Conservation (phyloP, 1,284 basidiomycete species). For the Cryptococcus hybrid region DNA sequence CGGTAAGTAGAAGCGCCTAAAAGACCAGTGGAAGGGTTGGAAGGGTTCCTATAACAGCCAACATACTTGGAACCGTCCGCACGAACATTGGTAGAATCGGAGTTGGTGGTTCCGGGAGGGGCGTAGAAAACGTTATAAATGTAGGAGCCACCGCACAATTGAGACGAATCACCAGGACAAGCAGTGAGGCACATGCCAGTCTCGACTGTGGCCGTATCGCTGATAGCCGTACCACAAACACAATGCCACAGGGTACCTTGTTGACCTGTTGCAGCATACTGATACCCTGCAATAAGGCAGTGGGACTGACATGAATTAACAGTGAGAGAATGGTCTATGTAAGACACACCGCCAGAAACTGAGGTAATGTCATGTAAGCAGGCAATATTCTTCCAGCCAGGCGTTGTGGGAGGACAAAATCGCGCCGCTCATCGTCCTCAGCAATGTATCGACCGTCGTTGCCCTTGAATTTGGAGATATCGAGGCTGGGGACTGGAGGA, state of each 20-base stretch:
- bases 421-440: slow-evolving; percentile 8
- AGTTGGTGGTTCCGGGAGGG: slow-evolving; percentile 14
- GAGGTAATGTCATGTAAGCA: slow-evolving; percentile 22
- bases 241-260: slow-evolving; percentile 12
- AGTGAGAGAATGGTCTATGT: slow-evolving; percentile 16
- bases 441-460: slow-evolving; percentile 24
- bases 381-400: slow-evolving; percentile 30
- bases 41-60: slow-evolving; percentile 25
- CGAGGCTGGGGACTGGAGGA: slow-evolving; percentile 17
- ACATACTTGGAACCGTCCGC: slow-evolving; percentile 13
- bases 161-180: slow-evolving; percentile 32
- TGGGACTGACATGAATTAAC: slow-evolving; percentile 18
- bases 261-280: slow-evolving; percentile 19
- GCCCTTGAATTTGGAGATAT: slow-evolving; percentile 22
- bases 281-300: slow-evolving; percentile 22
- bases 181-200: slow-evolving; percentile 29
- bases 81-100: slow-evolving; percentile 1
- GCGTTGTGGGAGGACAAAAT: slow-evolving; percentile 18
- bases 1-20: slow-evolving; percentile 13
- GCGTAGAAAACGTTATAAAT: slow-evolving; percentile 27
- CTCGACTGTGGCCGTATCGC: slow-evolving; percentile 10
- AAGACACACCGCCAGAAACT: slow-evolving; percentile 11
- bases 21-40: slow-evolving; percentile 15
- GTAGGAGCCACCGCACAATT: slow-evolving; percentile 31
- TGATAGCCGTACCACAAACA: slow-evolving; percentile 24